A percentile compares a stretch with the other conserved stretches of the same genome.
These are phyloP conservation scores for Oryza officinalis DNA, from an alignment of 176 grass and related monocot species.

Conservation along the genomic window DNA sequence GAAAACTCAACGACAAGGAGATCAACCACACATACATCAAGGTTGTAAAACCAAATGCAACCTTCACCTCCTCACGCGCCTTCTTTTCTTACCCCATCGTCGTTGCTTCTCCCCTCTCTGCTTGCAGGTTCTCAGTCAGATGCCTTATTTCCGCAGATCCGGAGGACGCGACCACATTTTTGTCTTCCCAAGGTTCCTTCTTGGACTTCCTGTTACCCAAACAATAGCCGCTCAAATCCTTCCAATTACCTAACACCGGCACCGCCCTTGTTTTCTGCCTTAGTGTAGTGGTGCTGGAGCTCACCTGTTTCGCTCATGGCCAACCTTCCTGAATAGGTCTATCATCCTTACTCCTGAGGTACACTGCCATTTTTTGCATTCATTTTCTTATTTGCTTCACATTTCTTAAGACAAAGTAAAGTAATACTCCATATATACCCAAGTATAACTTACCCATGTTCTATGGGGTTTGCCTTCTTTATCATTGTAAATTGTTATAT, in stretches of 20 bases:
- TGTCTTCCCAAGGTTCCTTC: slow-evolving; percentile 88
- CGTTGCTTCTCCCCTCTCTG: slow-evolving; percentile 6
- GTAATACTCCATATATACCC: neutral
- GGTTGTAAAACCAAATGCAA: slow-evolving; percentile 22
- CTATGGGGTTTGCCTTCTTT: neutral
- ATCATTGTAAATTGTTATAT: neutral
- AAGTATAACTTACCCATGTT: neutral
- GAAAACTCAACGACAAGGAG: slow-evolving; percentile 81
- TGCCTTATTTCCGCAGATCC: slow-evolving; percentile 92
- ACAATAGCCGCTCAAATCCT: neutral
- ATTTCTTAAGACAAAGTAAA: neutral
- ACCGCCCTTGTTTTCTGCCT: slow-evolving; percentile 7
- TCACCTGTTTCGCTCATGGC: slow-evolving; percentile 86
- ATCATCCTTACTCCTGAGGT: slow-evolving; percentile 99
- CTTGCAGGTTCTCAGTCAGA: slow-evolving; percentile 78
- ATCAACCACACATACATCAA: slow-evolving; percentile 94
- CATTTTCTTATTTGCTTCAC: neutral
- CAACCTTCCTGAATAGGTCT: slow-evolving; percentile 82
- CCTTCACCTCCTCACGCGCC: neutral
- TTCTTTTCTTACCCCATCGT: neutral
- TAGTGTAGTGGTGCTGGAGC: slow-evolving; percentile 88
- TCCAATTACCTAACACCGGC: neutral
- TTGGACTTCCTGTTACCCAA: neutral
- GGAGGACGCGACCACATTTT: slow-evolving; percentile 93
- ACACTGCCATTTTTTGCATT: neutral